Percentiles rank a stretch among this genome's conserved stretches.
These are phyloP conservation scores for Aspergillus sp. DNA, from an alignment of 2,329 filamentous ascomycete genomes.

Conservation along the genomic window DNA sequence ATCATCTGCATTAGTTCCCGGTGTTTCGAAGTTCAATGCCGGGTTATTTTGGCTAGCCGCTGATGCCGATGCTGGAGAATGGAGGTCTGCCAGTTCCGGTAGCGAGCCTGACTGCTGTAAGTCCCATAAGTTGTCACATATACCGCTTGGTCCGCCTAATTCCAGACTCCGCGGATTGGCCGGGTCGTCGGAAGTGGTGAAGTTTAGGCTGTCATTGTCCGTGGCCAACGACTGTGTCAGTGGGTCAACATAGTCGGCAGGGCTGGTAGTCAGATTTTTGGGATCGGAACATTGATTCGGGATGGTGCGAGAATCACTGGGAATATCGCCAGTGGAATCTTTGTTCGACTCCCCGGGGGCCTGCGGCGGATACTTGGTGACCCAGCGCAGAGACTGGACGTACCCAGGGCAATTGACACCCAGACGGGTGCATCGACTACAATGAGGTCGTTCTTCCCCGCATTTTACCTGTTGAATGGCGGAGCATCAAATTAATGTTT, in stretches of 20 bases:
- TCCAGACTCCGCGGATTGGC: conserved; percentile 12
- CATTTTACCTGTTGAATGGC: conserved; percentile 38
- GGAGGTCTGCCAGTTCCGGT: conserved; percentile 36
- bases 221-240: conserved; percentile 12
- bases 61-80: conserved; percentile 23
- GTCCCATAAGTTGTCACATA: conserved; percentile 38
- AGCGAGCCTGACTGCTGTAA: conserved; percentile 30
- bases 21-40: conserved; percentile 21
- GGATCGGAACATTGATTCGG: conserved; percentile 1
- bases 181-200: neutral
- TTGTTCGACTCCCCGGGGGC: conserved; percentile 15
- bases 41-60: conserved; percentile 18
- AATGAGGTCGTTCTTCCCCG: conserved; percentile 43
- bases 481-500: neutral
- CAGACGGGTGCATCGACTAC: conserved; percentile 40
- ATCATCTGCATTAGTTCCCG: conserved; percentile 23
- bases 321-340: conserved; percentile 8
- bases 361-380: conserved; percentile 34
- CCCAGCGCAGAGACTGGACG: conserved; percentile 40
- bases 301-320: conserved; percentile 8
- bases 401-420: conserved; percentile 43
- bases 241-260: conserved; percentile 10
- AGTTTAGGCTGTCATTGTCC: conserved; percentile 11
- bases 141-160: conserved; percentile 19
- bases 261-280: neutral